Evolutionary conservation across 805 yeast species (phyloP).

Genomic region (Hagleromyces aurorensis): DNA sequence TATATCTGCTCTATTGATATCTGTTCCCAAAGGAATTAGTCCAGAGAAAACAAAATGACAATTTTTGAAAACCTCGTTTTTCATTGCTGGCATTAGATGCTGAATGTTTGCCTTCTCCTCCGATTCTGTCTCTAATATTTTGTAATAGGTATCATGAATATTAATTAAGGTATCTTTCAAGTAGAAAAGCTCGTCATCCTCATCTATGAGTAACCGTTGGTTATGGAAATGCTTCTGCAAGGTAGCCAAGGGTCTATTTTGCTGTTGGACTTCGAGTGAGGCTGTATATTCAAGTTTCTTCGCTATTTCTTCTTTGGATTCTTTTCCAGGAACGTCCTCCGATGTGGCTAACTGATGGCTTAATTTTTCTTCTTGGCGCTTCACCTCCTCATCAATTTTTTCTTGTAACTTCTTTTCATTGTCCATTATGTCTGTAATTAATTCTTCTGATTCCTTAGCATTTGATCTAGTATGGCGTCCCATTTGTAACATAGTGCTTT

Average conservation of each 20-base stretch:
- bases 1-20: slow-evolving; percentile 69
- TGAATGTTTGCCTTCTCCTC: slow-evolving; percentile 61
- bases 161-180: slow-evolving; percentile 53
- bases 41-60: slow-evolving; percentile 77
- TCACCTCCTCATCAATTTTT: slow-evolving; percentile 28
- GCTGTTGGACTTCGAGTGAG: slow-evolving; percentile 69
- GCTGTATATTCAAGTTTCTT: slow-evolving; percentile 57
- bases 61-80: slow-evolving; percentile 56
- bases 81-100: slow-evolving; percentile 67
- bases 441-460: slow-evolving; percentile 27
- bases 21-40: slow-evolving; percentile 75
- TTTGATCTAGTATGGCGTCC: slow-evolving; percentile 27
- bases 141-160: slow-evolving; percentile 64
- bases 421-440: slow-evolving; percentile 29
- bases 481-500: slow-evolving; percentile 46
- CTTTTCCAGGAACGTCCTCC: slow-evolving; percentile 25
- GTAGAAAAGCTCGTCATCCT: slow-evolving; percentile 66
- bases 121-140: slow-evolving; percentile 37
- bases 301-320: slow-evolving; percentile 41
- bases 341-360: slow-evolving; percentile 26
- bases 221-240: slow-evolving; percentile 64
- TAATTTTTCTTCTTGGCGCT: slow-evolving; percentile 31
- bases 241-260: slow-evolving; percentile 77
- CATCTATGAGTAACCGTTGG: slow-evolving; percentile 52
- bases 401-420: slow-evolving; percentile 26